Base-by-base conservation (phyloP, 1,139 yeast genomes). In the Protomyces arabidopsidicola region DNA sequence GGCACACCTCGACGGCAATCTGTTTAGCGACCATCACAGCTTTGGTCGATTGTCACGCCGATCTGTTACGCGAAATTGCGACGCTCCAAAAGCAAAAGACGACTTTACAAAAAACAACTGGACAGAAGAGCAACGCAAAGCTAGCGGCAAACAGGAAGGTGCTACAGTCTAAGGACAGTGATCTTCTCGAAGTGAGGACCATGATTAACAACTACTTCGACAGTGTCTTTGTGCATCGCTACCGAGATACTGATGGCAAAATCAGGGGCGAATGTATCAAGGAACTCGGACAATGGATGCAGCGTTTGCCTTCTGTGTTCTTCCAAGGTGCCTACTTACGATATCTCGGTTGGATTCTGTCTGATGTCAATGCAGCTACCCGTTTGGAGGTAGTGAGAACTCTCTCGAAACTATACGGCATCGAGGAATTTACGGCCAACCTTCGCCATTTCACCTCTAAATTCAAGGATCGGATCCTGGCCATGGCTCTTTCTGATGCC, bases 291-390 rank as follows among this genome's bases (percentile, higher is more conserved):
- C 78, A 75, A 34, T 87, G 95, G 87, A 87, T 89, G 78, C 77
- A 80, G n/a, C 72, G 76, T 6, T 82, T 81, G 67, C 96, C 96
- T 0, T 90, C 86, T 65, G 76, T 80, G 64, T 90, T 88, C 70
- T 80, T 87, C 69, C 88, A 85, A 66, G 85, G 87, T 1, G 77
- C 84, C 0, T 88, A 84, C 71, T 78, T 90, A 66, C 81, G 91
- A 67, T 88, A 88, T 72, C 82, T 87, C 71, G 96, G 96, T 2
- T 88, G 95, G 95, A 78, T 89, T 24, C 76, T 90, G 55, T 85
- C 93, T 8, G 98, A 91, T 71, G 79, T 84, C 1, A 80, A 82
- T 22, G 75, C 81, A 16, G 69, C 74, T 2, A 95, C 89, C 0
- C 80, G 96, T 68, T 72, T 77, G 5, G 93, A 88, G 70, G 90